Conservation (phyloP, 1,139 yeast genomes). For the Geotrichum carabidarum region DNA sequence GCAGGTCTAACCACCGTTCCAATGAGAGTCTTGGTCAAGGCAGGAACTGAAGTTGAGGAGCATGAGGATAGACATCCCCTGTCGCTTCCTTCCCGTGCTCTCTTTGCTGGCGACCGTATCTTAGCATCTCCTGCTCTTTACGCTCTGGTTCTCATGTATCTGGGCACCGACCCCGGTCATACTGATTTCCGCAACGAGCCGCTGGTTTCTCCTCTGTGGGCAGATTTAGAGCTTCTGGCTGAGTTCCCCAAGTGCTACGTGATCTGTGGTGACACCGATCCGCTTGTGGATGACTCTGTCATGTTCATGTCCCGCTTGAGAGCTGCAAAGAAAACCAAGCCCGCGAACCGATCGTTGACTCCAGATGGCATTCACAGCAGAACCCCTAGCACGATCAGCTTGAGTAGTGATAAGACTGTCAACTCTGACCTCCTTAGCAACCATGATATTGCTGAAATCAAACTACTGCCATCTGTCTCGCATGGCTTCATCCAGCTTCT, state of each 20-base stretch:
- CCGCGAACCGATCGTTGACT: not conserved
- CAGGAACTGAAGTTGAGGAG: slow-evolving; percentile 13
- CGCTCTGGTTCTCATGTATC: slow-evolving; percentile 22
- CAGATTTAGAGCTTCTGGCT: slow-evolving; percentile 20
- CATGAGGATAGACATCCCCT: slow-evolving; percentile 19
- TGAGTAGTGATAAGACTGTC: not conserved
- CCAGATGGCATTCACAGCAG: not conserved
- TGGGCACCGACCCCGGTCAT: slow-evolving; percentile 24
- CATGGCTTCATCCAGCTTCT: slow-evolving; percentile 46
- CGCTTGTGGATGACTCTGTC: slow-evolving; percentile 24
- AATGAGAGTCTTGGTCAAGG: slow-evolving; percentile 11
- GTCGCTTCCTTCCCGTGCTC: slow-evolving; percentile 23
- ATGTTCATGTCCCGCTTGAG: slow-evolving; percentile 36
- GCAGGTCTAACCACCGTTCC: slow-evolving; percentile 17
- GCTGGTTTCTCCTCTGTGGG: slow-evolving; percentile 23
- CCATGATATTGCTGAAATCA: slow-evolving; percentile 31
- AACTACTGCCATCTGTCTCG: slow-evolving; percentile 40
- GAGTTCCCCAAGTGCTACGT: slow-evolving; percentile 24
- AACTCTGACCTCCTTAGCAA: not conserved
- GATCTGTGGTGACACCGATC: slow-evolving; percentile 25
- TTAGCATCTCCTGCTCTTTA: slow-evolving; percentile 22
- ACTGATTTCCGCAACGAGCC: slow-evolving; percentile 22
- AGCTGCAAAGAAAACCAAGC: slow-evolving; percentile 27
- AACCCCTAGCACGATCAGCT: not conserved
- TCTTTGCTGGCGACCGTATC: slow-evolving; percentile 21